A percentile compares a stretch with the other conserved stretches of the same genome.
phyloP scores from a whole-genome alignment of 2,329 filamentous ascomycete genomes.

The Aspergillus tamarii region DNA sequence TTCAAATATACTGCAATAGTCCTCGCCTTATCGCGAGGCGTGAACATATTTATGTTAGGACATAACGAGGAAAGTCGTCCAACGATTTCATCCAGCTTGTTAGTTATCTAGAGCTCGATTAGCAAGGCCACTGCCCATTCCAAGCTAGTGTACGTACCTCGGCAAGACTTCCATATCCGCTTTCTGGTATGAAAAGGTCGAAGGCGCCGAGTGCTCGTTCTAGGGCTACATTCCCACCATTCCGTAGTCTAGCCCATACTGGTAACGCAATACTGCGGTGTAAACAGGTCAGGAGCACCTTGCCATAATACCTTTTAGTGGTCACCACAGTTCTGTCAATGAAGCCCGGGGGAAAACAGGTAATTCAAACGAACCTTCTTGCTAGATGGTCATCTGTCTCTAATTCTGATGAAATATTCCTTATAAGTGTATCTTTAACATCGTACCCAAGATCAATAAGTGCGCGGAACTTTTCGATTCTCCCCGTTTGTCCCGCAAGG shows the following conservation, averaged over 20 bases:
- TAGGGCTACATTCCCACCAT: constrained; percentile 59
- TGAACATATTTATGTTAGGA: constrained; percentile 58
- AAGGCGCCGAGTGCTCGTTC: constrained; percentile 80
- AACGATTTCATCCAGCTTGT: constrained; percentile 68
- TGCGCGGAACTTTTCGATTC: constrained; percentile 69
- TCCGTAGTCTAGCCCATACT: constrained; percentile 68
- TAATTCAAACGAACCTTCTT: constrained; percentile 53
- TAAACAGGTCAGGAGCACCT: constrained; percentile 74
- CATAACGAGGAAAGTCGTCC: constrained; percentile 57
- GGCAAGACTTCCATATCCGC: constrained; percentile 71
- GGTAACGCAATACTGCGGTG: constrained; percentile 78
- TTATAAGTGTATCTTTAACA: constrained; percentile 79
- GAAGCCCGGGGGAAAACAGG: constrained; percentile 1
- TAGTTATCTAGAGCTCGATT: constrained; percentile 56
- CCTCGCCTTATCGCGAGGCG: constrained; percentile 69
- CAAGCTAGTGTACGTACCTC: constrained; percentile 55
- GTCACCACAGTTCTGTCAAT: not conserved
- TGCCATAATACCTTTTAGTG: constrained; percentile 71
- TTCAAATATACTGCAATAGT: constrained; percentile 71
- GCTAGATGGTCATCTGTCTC: constrained; percentile 75
- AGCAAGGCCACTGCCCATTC: constrained; percentile 9
- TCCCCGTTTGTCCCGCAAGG: constrained; percentile 69
- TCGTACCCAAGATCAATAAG: constrained; percentile 80
- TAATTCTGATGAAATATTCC: constrained; percentile 64
- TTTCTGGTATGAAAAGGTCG: constrained; percentile 84